phyloP scores from a whole-genome alignment of 2,329 filamentous ascomycete genomes.

The Colletotrichum sojae region DNA sequence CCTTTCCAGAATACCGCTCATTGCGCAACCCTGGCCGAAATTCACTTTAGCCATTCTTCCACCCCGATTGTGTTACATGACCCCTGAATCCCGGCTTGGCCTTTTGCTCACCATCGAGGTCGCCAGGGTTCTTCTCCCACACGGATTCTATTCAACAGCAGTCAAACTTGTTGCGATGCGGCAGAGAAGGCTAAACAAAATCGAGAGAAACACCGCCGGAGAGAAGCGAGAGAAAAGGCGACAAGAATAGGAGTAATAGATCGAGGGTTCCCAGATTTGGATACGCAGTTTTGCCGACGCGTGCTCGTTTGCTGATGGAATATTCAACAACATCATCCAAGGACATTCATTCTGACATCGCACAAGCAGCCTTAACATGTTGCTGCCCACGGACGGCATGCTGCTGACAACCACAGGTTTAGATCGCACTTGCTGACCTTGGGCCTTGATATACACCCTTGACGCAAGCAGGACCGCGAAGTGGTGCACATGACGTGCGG shows the following conservation, averaged over 20 bases:
- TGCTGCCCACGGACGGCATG: background rate
- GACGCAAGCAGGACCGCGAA: background rate
- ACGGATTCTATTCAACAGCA: too few relatives aligned
- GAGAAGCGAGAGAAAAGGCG: background rate
- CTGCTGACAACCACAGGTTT: background rate
- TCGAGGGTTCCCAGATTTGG: background rate
- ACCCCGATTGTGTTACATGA: background rate
- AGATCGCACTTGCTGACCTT: background rate
- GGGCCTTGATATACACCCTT: background rate
- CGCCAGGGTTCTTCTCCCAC: too few relatives aligned
- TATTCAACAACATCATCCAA: slow-evolving; percentile 13
- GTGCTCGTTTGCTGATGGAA: slow-evolving; percentile 16
- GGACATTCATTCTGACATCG: background rate
- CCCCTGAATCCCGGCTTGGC: background rate
- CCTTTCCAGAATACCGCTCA: slow-evolving; percentile 29
- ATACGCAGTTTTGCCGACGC: slow-evolving; percentile 1
- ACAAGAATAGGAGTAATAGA: background rate
- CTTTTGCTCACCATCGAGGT: too few relatives aligned
- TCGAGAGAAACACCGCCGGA: too few relatives aligned
- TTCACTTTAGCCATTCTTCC: slow-evolving; percentile 1
- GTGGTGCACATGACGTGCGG: background rate
- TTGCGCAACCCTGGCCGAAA: background rate
- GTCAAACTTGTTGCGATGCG: too few relatives aligned
- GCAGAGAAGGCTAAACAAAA: too few relatives aligned
- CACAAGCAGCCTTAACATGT: background rate